Percentiles rank a stretch among this genome's conserved stretches.
Conservation (phyloP, 2,329 filamentous ascomycete species). For the Elsinoe arachidis region DNA sequence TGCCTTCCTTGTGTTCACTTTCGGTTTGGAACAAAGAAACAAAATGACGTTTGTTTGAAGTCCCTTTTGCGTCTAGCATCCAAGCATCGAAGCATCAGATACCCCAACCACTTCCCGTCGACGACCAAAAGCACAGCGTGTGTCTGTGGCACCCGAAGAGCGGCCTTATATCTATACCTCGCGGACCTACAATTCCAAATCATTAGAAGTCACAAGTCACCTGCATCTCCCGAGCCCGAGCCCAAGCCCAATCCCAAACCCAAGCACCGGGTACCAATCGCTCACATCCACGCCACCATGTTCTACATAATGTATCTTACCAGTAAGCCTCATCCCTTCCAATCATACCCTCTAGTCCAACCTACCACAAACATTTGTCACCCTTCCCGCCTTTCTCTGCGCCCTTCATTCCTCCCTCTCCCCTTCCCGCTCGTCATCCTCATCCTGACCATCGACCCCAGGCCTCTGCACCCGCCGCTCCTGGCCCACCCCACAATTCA, state of each 20-base stretch:
- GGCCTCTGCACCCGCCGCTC: constrained; percentile 90
- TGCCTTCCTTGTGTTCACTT: constrained; percentile 3
- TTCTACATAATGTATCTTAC: constrained; percentile 48
- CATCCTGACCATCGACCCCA: constrained; percentile 30
- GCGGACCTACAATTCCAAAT: constrained; percentile 6
- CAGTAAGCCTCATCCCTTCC: constrained; percentile 33
- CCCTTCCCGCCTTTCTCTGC: neutral
- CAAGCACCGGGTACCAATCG: neutral
- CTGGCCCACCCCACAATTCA: constrained; percentile 86
- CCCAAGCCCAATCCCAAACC: neutral
- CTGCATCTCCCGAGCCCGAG: neutral
- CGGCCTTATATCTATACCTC: constrained; percentile 5
- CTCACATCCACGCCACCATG: constrained; percentile 14
- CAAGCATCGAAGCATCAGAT: neutral
- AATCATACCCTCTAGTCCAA: neutral
- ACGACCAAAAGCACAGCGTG: neutral
- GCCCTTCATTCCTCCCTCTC: too few species aligned
- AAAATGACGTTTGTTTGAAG: constrained; percentile 11
- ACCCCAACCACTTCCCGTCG: neutral
- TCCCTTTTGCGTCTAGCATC: neutral
- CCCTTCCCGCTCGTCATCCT: too few species aligned
- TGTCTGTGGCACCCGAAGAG: neutral
- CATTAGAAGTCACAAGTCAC: constrained; percentile 4
- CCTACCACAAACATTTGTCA: neutral
- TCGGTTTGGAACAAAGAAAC: neutral